These are phyloP conservation scores for Fusarium anguioides DNA, from an alignment of 2,329 filamentous ascomycete species.

Conservation along the genomic window DNA sequence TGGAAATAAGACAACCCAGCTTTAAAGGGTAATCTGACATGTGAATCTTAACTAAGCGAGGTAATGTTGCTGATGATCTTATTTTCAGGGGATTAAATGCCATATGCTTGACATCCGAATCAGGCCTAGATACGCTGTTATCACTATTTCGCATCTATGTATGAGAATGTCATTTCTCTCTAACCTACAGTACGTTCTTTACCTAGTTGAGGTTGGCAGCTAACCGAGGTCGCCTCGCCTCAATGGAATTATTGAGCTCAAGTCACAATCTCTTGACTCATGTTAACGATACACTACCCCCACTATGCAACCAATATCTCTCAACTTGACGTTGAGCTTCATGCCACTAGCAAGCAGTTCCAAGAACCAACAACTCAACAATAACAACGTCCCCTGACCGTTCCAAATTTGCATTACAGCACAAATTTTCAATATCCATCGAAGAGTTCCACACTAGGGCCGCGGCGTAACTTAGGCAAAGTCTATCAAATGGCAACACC, in stretches of 20 bases:
- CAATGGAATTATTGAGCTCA: background rate
- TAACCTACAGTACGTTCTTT: too few relatives aligned
- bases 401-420: slow-evolving; percentile 11
- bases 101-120: background rate
- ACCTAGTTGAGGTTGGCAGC: background rate
- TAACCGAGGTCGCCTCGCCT: background rate
- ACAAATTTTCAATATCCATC: slow-evolving; percentile 12
- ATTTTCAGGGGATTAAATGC: slow-evolving; percentile 1
- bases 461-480: slow-evolving; percentile 7
- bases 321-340: background rate
- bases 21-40: slow-evolving; percentile 27
- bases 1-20: slow-evolving; percentile 22
- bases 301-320: slow-evolving; percentile 1
- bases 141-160: slow-evolving; percentile 13
- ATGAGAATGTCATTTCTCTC: background rate
- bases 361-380: slow-evolving; percentile 7
- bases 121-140: slow-evolving; percentile 9
- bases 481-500: slow-evolving; percentile 26
- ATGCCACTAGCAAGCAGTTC: background rate
- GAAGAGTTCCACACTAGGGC: slow-evolving; percentile 20
- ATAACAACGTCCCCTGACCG: slow-evolving; percentile 1
- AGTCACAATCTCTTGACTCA: slow-evolving; percentile 22
- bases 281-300: slow-evolving; percentile 11
- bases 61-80: slow-evolving; percentile 24
- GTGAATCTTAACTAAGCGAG: slow-evolving; percentile 20